These are phyloP conservation scores for Claviceps citrina DNA, from an alignment of 2,329 filamentous ascomycete species.

Conservation along the genomic window DNA sequence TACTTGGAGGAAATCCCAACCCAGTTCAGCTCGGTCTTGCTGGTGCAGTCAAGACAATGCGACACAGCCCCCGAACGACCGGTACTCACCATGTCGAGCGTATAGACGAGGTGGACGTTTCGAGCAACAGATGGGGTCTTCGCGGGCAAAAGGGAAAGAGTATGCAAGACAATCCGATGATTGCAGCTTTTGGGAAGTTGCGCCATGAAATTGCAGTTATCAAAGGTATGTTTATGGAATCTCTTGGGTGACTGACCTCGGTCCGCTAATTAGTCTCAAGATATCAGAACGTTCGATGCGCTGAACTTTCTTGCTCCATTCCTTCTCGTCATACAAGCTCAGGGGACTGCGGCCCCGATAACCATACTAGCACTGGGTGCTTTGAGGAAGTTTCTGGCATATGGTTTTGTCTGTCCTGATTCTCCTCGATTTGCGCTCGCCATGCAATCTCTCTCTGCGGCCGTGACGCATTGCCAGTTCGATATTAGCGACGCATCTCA, in stretches of 20 bases:
- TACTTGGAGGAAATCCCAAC: constrained; percentile 63
- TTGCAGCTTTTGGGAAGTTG: constrained; percentile 83
- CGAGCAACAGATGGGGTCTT: constrained; percentile 80
- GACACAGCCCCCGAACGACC: constrained; percentile 25
- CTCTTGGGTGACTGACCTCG: too few species aligned
- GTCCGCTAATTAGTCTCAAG: constrained; percentile 24
- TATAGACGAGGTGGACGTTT: constrained; percentile 29
- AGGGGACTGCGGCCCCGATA: constrained; percentile 88
- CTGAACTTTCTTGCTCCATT: constrained; percentile 83
- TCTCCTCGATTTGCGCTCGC: constrained; percentile 81
- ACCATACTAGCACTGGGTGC: constrained; percentile 88
- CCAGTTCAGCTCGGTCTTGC: constrained; percentile 37
- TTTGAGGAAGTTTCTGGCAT: constrained; percentile 91
- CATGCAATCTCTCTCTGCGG: constrained; percentile 87
- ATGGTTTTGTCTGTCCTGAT: constrained; percentile 70
- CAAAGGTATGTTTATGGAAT: constrained; percentile 40
- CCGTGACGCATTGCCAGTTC: constrained; percentile 94
- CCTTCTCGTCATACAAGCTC: constrained; percentile 89
- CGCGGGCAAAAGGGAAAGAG: constrained; percentile 92
- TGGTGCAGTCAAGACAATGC: constrained; percentile 24
- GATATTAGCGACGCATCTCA: constrained; percentile 90
- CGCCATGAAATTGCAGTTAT: constrained; percentile 75
- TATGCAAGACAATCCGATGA: constrained; percentile 92
- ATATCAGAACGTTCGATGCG: constrained; percentile 79
- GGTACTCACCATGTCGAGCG: constrained; percentile 24